Conservation (phyloP, 2,329 filamentous ascomycete genomes). For the Paecilomyces dactylethromorphus region DNA sequence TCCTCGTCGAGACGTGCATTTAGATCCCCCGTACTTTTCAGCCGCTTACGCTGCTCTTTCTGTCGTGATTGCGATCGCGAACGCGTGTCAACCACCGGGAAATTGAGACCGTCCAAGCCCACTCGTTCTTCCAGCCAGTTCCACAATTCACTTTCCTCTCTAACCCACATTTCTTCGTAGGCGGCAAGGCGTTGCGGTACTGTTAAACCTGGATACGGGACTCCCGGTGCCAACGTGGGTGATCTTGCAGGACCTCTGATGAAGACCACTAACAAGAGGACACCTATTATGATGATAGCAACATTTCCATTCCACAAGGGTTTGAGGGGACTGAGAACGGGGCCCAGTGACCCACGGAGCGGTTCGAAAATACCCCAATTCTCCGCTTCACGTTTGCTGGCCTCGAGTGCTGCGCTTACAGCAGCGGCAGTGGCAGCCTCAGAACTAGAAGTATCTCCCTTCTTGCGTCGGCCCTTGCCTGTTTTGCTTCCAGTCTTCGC, state of each 20-base stretch:
- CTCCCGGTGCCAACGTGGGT: constrained; percentile 27
- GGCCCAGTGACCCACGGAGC: constrained; percentile 61
- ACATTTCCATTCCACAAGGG: constrained; percentile 71
- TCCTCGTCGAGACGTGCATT: constrained; percentile 55
- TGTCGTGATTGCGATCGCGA: constrained; percentile 37
- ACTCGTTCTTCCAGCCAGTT: constrained; percentile 86
- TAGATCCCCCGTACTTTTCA: constrained; percentile 39
- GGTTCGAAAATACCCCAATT: constrained; percentile 81
- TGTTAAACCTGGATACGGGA: constrained; percentile 33
- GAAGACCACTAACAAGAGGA: constrained; percentile 69
- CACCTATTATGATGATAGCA: constrained; percentile 66
- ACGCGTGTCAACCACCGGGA: constrained; percentile 24
- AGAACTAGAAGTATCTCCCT: constrained; percentile 37
- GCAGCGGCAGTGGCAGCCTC: constrained; percentile 39
- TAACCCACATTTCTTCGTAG: constrained; percentile 88
- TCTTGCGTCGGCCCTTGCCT: constrained; percentile 55
- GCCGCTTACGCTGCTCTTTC: constrained; percentile 19
- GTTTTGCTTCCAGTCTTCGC: constrained; percentile 46
- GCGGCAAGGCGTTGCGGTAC: constrained; percentile 65
- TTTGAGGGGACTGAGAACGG: constrained; percentile 61
- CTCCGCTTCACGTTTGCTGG: constrained; percentile 35
- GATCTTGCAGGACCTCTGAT: constrained; percentile 45
- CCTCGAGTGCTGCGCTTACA: constrained; percentile 32
- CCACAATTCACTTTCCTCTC: constrained; percentile 85
- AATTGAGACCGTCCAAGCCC: constrained; percentile 55